Percentiles rank a stretch among this genome's conserved stretches.
These are phyloP conservation scores for Mortierella sp. DNA, from an alignment of 371 early-diverging fungal genomes.

Conservation along the genomic window DNA sequence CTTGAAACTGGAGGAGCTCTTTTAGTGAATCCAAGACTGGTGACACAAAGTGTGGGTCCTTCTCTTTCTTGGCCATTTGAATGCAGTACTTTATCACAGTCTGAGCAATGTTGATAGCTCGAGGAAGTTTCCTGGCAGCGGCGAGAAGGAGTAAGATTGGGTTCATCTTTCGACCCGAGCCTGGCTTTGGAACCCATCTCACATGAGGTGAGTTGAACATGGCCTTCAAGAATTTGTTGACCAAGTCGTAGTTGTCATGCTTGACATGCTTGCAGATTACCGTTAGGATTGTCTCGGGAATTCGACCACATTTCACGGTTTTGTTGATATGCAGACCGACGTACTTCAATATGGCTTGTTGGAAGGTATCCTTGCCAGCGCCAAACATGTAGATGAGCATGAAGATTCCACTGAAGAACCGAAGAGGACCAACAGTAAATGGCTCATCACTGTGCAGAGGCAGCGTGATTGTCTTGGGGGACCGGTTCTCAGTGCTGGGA, in stretches of 20 bases:
- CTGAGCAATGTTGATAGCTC: neutral
- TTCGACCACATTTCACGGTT: neutral
- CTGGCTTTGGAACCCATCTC: slow-evolving; percentile 9
- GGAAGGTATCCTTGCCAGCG: neutral
- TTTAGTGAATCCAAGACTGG: neutral
- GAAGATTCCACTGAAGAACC: neutral
- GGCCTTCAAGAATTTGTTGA: neutral
- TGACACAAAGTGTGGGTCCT: neutral
- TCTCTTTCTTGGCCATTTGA: neutral
- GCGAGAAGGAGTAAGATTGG: neutral
- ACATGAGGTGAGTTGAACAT: neutral
- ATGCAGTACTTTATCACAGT: slow-evolving; percentile 17
- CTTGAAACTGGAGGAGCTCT: neutral
- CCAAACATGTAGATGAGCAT: neutral
- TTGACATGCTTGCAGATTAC: slow-evolving; percentile 3
- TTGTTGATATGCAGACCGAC: slow-evolving; percentile 7
- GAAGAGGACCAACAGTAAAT: neutral
- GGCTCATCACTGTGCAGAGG: neutral
- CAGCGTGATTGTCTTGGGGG: neutral
- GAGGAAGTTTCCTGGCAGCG: neutral
- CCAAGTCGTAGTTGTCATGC: neutral
- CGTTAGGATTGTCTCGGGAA: neutral
- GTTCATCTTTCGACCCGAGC: neutral
- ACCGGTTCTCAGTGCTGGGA: too few relatives aligned
- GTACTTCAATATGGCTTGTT: neutral